Evolutionary conservation across 805 yeast genomes (phyloP).

Genomic region (Ogataea nakhonphanomensis): DNA sequence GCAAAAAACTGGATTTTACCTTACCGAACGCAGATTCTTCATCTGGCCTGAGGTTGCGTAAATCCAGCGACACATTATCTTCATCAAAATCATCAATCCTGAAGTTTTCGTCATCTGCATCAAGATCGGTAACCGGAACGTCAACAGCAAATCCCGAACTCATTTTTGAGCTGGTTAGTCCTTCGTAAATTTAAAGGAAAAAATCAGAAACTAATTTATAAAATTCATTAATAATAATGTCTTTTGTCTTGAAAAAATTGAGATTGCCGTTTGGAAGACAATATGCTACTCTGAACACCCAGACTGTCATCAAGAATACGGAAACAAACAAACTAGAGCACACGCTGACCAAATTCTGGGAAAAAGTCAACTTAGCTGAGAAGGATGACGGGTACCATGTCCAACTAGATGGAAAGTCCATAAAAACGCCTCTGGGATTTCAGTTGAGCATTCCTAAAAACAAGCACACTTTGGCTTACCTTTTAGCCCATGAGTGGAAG

Average conservation of each 20-base stretch:
- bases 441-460: conserved; percentile 58
- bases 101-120: conserved; percentile 35
- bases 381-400: conserved; percentile 43
- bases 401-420: conserved; percentile 68
- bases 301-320: conserved; percentile 40
- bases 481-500: conserved; percentile 87
- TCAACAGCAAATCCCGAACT: conserved; percentile 36
- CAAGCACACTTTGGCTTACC: conserved; percentile 62
- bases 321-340: conserved; percentile 70
- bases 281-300: conserved; percentile 34
- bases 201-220: not conserved
- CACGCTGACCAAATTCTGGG: conserved; percentile 78
- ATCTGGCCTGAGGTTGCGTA: conserved; percentile 7
- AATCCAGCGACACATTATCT: conserved; percentile 13
- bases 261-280: conserved; percentile 5
- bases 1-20: conserved; percentile 7
- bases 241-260: conserved; percentile 1
- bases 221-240: not conserved
- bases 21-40: conserved; percentile 7
- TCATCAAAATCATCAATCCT: conserved; percentile 24
- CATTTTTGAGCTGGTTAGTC: conserved; percentile 3
- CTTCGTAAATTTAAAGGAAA: not conserved
- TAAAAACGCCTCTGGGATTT: conserved; percentile 83
- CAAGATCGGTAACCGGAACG: conserved; percentile 53
- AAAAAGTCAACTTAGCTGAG: conserved; percentile 48